phyloP scores from a whole-genome alignment of 179 eudicot genomes.

The Drosera spatulata region DNA sequence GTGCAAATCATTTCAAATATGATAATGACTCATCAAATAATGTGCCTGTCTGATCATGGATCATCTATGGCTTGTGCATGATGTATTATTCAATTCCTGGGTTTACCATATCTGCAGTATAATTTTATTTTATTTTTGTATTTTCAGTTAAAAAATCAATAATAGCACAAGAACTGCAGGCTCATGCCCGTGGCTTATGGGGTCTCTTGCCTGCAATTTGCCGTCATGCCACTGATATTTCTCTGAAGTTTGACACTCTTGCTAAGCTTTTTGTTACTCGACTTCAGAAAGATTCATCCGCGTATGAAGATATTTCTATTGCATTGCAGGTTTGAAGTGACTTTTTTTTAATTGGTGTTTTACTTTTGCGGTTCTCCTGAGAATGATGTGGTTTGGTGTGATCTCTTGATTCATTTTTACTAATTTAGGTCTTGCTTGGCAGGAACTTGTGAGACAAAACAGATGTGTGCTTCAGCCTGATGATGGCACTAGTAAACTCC shows the following conservation, averaged over 20 bases:
- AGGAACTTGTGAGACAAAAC: constrained; percentile 76
- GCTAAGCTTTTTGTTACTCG: constrained; percentile 34
- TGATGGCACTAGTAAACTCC: constrained; percentile 21
- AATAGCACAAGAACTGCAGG: constrained; percentile 58
- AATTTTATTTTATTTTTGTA: constrained; percentile 19
- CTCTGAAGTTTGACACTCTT: constrained; percentile 38
- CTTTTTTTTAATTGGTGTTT: constrained; percentile 1
- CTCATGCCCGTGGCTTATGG: constrained; percentile 55
- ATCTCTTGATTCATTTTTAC: too few relatives aligned
- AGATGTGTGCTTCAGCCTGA: constrained; percentile 20
- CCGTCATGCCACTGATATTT: constrained; percentile 57
- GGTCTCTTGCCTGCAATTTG: constrained; percentile 85
- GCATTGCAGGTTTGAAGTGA: constrained; percentile 53
- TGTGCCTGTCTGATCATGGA: too few relatives aligned
- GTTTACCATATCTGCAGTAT: constrained; percentile 16
- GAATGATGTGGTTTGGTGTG: background rate
- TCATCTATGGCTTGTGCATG: too few relatives aligned
- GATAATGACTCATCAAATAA: too few relatives aligned
- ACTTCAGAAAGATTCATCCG: constrained; percentile 50
- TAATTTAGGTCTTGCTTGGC: background rate
- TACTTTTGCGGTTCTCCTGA: background rate
- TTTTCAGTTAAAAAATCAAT: constrained; percentile 62
- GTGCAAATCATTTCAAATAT: too few relatives aligned
- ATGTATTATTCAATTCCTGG: constrained; percentile 5
- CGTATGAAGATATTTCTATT: constrained; percentile 44